Base-by-base conservation (phyloP, 257 asterid species). In the Henckelia pumila region DNA sequence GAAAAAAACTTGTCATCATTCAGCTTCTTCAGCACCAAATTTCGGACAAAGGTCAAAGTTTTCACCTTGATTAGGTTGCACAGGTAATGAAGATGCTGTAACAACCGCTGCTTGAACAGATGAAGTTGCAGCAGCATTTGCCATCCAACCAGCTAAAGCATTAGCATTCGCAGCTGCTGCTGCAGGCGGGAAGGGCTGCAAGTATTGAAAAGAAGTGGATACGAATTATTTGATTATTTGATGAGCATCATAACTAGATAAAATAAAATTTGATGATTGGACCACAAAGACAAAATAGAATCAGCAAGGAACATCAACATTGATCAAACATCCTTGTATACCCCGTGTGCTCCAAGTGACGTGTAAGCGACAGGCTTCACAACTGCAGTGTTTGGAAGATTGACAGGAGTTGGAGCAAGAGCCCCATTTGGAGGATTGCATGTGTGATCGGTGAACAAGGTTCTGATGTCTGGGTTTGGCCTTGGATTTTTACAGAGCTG, bases 61-160 rank as follows among this genome's bases (percentile, higher is more conserved):
- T 67, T 68, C 24, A 84, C 99, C 97, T 88, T 90, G 99, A 81
- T 84, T 93, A 57, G 89, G 87, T 40, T 87, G 95, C 66, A 84
- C 90, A 66, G 99, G 96, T 63, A 93, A 75, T 59, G 99, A 88
- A 4, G 97, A 83, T 65, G 97, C 86, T 61, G 97, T 83, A 76
- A 88, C 99, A 74, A 88, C 92, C 40, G 95, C 96, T 66, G 99
- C 96, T 80, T 93, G 99, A 73, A 88, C 96, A 69, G 99, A 93
- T 60, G 97, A 84, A 71, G 99, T 82, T 66, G 92, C 99, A 82
- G 95, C 84, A 58, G 97, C 97, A 74, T 85, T 93, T 61, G 86
- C 90, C 99, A 90, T 93, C 99, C 99, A 93, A 62, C 99, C 95
- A 49, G 97, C 96, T 72, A 93, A 81, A 73, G 92, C 97, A 76